A percentile compares a stretch with the other conserved stretches of the same genome.
These are phyloP conservation scores for Coleophoma eucalyptorum DNA, from an alignment of 2,329 filamentous ascomycete species.

Conservation along the genomic window DNA sequence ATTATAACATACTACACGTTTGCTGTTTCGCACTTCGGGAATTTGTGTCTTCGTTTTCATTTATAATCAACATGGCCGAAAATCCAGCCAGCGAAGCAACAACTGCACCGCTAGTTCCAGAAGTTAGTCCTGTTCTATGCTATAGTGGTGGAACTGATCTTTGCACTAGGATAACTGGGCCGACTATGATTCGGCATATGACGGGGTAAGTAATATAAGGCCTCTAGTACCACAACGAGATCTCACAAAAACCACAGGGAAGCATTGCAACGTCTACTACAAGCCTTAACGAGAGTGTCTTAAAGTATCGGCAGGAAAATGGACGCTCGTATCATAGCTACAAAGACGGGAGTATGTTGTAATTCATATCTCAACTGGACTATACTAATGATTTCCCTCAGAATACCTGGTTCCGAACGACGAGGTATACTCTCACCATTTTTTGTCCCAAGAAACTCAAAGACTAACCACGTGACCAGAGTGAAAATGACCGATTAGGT, in stretches of 20 bases:
- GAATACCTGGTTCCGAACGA: not conserved
- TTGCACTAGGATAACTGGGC: not conserved
- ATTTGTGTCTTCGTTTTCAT: not conserved
- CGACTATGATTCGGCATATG: not conserved
- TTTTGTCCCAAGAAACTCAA: not conserved
- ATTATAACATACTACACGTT: no score
- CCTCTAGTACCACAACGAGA: not conserved
- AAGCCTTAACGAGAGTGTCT: not conserved
- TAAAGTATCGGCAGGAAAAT: not conserved
- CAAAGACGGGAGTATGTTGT: not conserved
- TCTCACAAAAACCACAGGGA: not conserved
- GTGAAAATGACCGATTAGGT: conserved; percentile 1
- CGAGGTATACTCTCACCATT: not conserved
- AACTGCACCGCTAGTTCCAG: not conserved
- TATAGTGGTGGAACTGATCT: not conserved
- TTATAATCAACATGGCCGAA: not conserved
- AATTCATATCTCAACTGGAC: not conserved
- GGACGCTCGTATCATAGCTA: not conserved
- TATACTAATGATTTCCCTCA: not conserved
- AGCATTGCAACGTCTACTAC: not conserved
- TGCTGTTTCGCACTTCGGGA: not conserved
- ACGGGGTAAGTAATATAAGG: not conserved
- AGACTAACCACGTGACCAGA: not conserved
- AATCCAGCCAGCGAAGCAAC: not conserved
- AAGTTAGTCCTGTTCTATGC: not conserved